Conservation (phyloP, 805 yeast genomes). For the Lipomyces yamanashiensis region DNA sequence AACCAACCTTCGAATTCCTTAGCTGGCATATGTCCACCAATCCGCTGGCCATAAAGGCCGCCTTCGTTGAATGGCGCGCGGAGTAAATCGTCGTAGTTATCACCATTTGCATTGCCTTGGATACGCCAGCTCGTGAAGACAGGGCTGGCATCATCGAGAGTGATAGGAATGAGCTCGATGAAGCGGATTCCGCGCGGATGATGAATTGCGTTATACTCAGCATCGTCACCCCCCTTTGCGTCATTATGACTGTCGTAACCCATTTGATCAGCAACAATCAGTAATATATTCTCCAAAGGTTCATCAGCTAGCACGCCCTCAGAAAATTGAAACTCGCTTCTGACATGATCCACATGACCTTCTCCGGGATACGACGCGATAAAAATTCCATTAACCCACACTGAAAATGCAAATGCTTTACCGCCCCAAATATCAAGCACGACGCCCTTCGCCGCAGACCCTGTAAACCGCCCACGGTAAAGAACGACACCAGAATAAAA, state of each 20-base stretch:
- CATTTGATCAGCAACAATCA: slow-evolving; percentile 27
- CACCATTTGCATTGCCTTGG: slow-evolving; percentile 32
- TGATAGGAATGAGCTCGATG: slow-evolving; percentile 5
- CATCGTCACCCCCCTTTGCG: slow-evolving; percentile 11
- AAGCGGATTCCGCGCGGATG: slow-evolving; percentile 28
- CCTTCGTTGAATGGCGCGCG: slow-evolving; percentile 33
- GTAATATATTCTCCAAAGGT: slow-evolving; percentile 14
- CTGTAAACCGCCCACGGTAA: slow-evolving; percentile 26
- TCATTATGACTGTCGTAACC: slow-evolving; percentile 24
- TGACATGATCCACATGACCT: slow-evolving; percentile 1
- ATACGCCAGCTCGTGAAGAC: slow-evolving; percentile 24
- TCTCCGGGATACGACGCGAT: slow-evolving; percentile 21
- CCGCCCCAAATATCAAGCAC: slow-evolving; percentile 28
- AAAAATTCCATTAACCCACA: slow-evolving; percentile 25
- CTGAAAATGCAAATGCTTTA: slow-evolving; percentile 24
- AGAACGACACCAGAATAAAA: slow-evolving; percentile 24
- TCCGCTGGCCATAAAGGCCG: slow-evolving; percentile 26
- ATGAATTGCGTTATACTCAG: slow-evolving; percentile 14
- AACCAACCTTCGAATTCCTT: slow-evolving; percentile 14
- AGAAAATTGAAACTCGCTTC: slow-evolving; percentile 6
- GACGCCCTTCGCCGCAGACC: slow-evolving; percentile 6
- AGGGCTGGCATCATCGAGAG: slow-evolving; percentile 1
- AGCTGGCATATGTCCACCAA: slow-evolving; percentile 27
- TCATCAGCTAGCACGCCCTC: neutral
- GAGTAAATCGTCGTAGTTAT: slow-evolving; percentile 21